Percentiles rank a stretch among this genome's conserved stretches.
These are phyloP conservation scores for Solanum hybrid DNA, from an alignment of 305 asterid genomes.

Conservation along the genomic window DNA sequence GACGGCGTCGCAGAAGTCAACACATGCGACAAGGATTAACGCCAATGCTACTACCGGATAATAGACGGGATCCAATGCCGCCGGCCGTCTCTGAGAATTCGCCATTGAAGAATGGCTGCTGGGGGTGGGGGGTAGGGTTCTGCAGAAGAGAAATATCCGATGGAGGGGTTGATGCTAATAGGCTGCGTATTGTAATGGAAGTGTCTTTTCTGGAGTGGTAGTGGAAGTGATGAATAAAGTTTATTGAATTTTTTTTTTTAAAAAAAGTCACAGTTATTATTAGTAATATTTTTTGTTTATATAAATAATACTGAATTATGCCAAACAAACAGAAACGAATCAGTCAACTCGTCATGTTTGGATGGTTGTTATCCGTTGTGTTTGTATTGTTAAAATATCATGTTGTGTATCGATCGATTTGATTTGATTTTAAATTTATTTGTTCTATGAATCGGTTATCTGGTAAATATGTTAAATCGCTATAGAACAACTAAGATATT, in stretches of 20 bases:
- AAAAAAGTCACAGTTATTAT: too few relatives aligned
- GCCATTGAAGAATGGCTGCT: slow-evolving; percentile 32
- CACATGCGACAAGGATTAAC: slow-evolving; percentile 54
- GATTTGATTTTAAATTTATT: too few relatives aligned
- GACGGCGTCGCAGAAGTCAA: slow-evolving; percentile 77
- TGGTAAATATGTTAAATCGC: neutral
- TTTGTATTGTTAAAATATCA: too few relatives aligned
- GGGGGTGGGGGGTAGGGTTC: neutral
- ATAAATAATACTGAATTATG: too few relatives aligned
- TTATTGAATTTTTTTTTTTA: too few relatives aligned
- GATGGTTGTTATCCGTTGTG: neutral
- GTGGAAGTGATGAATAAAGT: neutral
- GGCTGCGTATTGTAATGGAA: neutral
- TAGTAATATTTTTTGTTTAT: too few relatives aligned
- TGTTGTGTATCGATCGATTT: too few relatives aligned
- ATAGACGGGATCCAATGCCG: slow-evolving; percentile 34
- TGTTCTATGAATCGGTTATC: too few relatives aligned
- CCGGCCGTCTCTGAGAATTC: slow-evolving; percentile 35
- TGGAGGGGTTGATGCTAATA: neutral
- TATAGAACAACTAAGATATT: too few relatives aligned
- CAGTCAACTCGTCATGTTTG: too few relatives aligned
- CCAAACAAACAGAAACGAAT: too few relatives aligned
- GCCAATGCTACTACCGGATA: slow-evolving; percentile 45
- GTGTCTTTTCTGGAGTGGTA: neutral
- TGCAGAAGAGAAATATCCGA: neutral